phyloP scores from a whole-genome alignment of 2,329 filamentous ascomycete species.

The Colletotrichum destructivum region DNA sequence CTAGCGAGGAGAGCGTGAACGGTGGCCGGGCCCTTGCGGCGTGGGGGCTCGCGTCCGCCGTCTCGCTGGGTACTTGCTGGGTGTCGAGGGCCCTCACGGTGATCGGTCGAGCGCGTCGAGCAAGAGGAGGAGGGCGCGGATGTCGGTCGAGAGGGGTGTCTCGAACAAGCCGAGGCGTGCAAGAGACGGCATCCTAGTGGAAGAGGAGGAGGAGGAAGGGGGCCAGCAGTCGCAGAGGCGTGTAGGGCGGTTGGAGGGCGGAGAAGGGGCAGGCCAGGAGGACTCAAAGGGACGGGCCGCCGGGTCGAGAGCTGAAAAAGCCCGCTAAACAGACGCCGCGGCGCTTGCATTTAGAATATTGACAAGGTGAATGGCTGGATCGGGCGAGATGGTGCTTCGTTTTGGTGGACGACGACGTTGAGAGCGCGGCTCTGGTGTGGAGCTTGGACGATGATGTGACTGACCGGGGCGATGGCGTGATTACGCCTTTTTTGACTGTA shows the following conservation, averaged over 20 bases:
- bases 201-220: not conserved
- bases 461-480: conserved; percentile 42
- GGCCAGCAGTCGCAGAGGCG: conserved; percentile 6
- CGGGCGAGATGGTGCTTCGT: conserved; percentile 35
- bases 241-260: not conserved
- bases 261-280: conserved; percentile 11
- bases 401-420: conserved; percentile 36
- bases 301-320: conserved; percentile 36
- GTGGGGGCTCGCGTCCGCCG: conserved; percentile 4
- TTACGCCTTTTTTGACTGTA: conserved; percentile 21
- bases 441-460: conserved; percentile 41
- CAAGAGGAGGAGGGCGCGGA: not conserved
- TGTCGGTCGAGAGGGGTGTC: not conserved
- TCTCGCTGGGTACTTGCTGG: not conserved
- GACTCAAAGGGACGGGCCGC: conserved; percentile 36
- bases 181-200: conserved; percentile 10
- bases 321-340: conserved; percentile 41
- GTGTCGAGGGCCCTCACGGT: not conserved
- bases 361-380: conserved; percentile 28
- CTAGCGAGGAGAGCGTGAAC: conserved; percentile 40
- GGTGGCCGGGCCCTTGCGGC: conserved; percentile 26
- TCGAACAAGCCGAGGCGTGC: conserved; percentile 25
- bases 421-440: conserved; percentile 42
- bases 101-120: conserved; percentile 3
- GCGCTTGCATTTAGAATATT: conserved; percentile 36